Evolutionary conservation across 1,284 basidiomycete species (phyloP).

Genomic region (Polyporus tsugae): DNA sequence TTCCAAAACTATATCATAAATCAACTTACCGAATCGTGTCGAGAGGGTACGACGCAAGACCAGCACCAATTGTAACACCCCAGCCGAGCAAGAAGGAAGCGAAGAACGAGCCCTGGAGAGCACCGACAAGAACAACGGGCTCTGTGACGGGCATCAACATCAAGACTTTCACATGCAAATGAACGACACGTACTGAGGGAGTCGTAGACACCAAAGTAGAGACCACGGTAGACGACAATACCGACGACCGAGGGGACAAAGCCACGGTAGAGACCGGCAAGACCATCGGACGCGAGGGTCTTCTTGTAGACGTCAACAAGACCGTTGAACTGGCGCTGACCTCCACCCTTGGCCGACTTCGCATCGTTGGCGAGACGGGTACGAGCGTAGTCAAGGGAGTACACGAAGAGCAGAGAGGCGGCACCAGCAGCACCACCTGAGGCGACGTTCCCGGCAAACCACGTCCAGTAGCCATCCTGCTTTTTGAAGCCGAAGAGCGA

Average conservation of each 20-base stretch:
- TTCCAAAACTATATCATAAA: background rate
- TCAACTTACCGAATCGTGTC: conserved; percentile 86
- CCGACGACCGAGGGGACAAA: conserved; percentile 95
- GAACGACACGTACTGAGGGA: conserved; percentile 75
- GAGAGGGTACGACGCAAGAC: conserved; percentile 94
- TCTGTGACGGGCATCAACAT: conserved; percentile 55
- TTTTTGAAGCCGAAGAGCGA: conserved; percentile 94
- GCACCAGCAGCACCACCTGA: conserved; percentile 98
- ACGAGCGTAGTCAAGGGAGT: conserved; percentile 97
- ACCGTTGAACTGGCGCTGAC: conserved; percentile 94
- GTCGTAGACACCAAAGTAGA: conserved; percentile 95
- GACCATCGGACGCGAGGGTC: conserved; percentile 90
- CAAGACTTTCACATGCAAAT: background rate
- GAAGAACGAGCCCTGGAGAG: conserved; percentile 89
- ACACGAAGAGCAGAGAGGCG: conserved; percentile 95
- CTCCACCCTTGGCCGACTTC: conserved; percentile 92
- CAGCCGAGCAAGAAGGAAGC: conserved; percentile 92
- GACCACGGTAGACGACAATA: conserved; percentile 97
- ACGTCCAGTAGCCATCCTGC: conserved; percentile 88
- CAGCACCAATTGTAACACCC: conserved; percentile 95
- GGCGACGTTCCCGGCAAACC: conserved; percentile 93
- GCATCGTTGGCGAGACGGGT: conserved; percentile 97
- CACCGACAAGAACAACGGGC: conserved; percentile 90
- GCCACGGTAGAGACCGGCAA: conserved; percentile 93
- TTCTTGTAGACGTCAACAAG: conserved; percentile 94